Conservation (phyloP, 2,329 filamentous ascomycete genomes). For the Stenocarpella maydis region DNA sequence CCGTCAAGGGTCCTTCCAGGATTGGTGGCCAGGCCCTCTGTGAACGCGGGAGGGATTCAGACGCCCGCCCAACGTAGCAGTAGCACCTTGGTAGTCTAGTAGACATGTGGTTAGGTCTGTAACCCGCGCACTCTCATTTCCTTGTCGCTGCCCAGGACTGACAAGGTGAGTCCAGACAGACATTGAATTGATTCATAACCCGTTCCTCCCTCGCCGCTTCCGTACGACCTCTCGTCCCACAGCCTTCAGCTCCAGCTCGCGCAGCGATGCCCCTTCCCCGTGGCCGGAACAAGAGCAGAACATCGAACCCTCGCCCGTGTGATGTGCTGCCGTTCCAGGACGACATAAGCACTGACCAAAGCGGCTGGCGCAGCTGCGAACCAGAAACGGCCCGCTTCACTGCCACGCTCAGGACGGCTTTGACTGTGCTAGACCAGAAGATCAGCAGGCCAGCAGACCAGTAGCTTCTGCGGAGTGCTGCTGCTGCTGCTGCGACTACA, state of each 20-base stretch:
- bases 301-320: not conserved
- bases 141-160: slow-evolving; percentile 8
- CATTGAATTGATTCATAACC: slow-evolving; percentile 13
- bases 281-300: not conserved
- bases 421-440: too few relatives aligned
- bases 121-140: not conserved
- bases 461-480: too few relatives aligned
- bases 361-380: slow-evolving; percentile 18
- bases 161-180: not conserved
- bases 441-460: too few relatives aligned
- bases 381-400: slow-evolving; percentile 8
- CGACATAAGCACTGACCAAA: slow-evolving; percentile 18
- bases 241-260: not conserved
- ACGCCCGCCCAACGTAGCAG: too few relatives aligned
- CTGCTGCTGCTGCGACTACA: too few relatives aligned
- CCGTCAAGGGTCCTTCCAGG: slow-evolving; percentile 19
- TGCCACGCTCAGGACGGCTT: not conserved
- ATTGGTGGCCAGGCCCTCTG: not conserved
- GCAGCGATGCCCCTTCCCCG: slow-evolving; percentile 17
- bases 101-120: too few relatives aligned
- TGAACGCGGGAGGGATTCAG: too few relatives aligned
- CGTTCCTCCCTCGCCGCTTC: slow-evolving; percentile 2
- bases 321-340: slow-evolving; percentile 6
- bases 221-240: not conserved
- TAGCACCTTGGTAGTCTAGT: too few relatives aligned